These are phyloP conservation scores for Penicillium sp. DNA, from an alignment of 2,329 filamentous ascomycete species.

Conservation along the genomic window DNA sequence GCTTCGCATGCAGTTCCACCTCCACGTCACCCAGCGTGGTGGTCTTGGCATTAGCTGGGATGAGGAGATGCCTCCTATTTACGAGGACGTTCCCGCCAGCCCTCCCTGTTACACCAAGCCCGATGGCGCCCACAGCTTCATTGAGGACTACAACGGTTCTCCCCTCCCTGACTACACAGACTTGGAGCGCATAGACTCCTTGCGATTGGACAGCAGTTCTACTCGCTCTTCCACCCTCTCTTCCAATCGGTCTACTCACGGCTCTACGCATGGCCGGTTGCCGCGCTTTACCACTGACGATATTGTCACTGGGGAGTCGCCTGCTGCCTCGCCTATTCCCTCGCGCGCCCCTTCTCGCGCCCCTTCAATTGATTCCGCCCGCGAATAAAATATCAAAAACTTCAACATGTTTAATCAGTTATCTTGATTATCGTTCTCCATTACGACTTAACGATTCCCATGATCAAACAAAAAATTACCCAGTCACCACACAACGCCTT, in stretches of 20 bases:
- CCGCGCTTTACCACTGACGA: slow-evolving; percentile 38
- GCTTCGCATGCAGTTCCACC: slow-evolving; percentile 84
- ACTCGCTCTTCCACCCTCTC: slow-evolving; percentile 35
- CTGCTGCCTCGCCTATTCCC: slow-evolving; percentile 18
- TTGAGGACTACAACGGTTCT: slow-evolving; percentile 50
- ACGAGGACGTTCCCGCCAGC: slow-evolving; percentile 86
- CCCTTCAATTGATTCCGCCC: slow-evolving; percentile 19
- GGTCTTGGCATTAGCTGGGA: slow-evolving; percentile 96
- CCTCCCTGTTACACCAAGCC: slow-evolving; percentile 67
- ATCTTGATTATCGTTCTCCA: slow-evolving; percentile 4
- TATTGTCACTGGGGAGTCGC: slow-evolving; percentile 24
- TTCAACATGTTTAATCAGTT: not conserved
- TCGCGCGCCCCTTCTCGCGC: slow-evolving; percentile 22
- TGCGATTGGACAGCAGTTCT: slow-evolving; percentile 35
- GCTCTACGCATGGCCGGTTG: slow-evolving; percentile 17
- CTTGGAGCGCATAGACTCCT: slow-evolving; percentile 46
- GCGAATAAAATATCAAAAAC: slow-evolving; percentile 14
- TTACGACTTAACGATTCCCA: slow-evolving; percentile 9
- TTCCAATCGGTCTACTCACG: slow-evolving; percentile 20
- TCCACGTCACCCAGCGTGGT: slow-evolving; percentile 76
- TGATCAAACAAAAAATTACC: slow-evolving; percentile 6
- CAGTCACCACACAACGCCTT: not conserved
- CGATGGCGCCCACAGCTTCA: slow-evolving; percentile 40
- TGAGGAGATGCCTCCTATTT: slow-evolving; percentile 89
- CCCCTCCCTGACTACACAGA: slow-evolving; percentile 48